Evolutionary conservation across 1,284 basidiomycete genomes (phyloP).

Genomic region (Coriolopsis trogii): DNA sequence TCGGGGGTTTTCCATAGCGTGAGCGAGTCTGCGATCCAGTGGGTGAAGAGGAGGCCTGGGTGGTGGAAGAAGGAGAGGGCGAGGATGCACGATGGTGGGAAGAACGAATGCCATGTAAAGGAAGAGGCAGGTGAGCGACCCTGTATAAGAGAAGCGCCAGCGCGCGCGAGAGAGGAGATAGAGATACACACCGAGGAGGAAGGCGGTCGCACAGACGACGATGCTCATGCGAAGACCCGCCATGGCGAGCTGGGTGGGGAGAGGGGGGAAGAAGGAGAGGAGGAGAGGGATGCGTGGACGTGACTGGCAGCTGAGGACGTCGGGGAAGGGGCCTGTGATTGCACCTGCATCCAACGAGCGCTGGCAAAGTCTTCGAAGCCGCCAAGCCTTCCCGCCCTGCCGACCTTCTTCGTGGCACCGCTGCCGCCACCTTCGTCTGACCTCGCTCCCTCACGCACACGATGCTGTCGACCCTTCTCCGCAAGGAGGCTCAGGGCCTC

Average conservation of each 20-base stretch:
- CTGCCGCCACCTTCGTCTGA: neutral
- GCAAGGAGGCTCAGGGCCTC: slow-evolving; percentile 5
- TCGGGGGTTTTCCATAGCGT: slow-evolving; percentile 83
- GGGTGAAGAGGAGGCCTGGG: slow-evolving; percentile 76
- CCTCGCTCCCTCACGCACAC: neutral
- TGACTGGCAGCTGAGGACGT: neutral
- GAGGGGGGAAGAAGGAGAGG: slow-evolving; percentile 8
- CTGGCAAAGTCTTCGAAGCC: neutral
- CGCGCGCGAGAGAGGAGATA: neutral
- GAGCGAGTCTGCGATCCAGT: slow-evolving; percentile 85
- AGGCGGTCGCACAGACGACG: slow-evolving; percentile 74
- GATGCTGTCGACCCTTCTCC: slow-evolving; percentile 10
- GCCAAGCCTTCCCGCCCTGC: too few relatives aligned
- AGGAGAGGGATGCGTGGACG: slow-evolving; percentile 6
- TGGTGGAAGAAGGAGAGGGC: neutral
- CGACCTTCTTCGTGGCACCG: neutral
- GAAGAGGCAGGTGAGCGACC: slow-evolving; percentile 9
- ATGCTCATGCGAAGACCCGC: slow-evolving; percentile 65
- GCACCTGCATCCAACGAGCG: neutral
- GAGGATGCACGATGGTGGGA: slow-evolving; percentile 12
- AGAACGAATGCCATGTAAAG: neutral
- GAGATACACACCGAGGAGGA: slow-evolving; percentile 68
- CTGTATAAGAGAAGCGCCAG: slow-evolving; percentile 9
- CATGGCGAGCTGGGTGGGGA: slow-evolving; percentile 27
- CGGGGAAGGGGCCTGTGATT: slow-evolving; percentile 21